Base-by-base conservation (phyloP, 2,329 filamentous ascomycete species). In the Fusarium dimerum region DNA sequence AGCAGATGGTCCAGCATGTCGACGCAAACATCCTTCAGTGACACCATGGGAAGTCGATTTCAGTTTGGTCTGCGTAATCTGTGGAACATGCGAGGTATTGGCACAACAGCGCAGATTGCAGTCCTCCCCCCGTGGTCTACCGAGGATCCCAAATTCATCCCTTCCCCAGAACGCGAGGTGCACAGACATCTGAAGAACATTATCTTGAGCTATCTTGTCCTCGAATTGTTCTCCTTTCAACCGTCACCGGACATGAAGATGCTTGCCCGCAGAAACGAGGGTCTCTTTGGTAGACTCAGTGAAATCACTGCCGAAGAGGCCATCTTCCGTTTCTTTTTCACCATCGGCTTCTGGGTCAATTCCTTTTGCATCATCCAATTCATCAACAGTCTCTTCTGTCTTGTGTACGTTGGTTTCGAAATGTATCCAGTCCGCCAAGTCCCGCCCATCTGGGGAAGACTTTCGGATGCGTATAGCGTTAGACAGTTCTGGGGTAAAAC, bases 331-430 rank as follows among this genome's bases (percentile, higher is more conserved):
- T 30, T 58, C 5, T 60, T 60, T 3, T 54, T 49, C 4, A 51
- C 50, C 0, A 13, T 51, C 34, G 51, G 58, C 9, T 61, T 61
- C 10, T 61, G 58, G 58, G 30, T 61, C 13, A 61, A 60, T n/a
- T 57, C 58, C 0, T 58, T 60, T 12, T 61, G 54, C 32, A 34
- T 60, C 18, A 61, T 61, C 2, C 51, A 61, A 15, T 15, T 61
- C 3, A 52, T 60, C 47, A 61, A 61, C 49, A 61, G 58, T 32
- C 11, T 5, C 8, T 15, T 60, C 16, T 45, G 34, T 1, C 43
- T 61, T 2, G 3, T 45, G 0, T 58, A 58, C n/a, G 39, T 61
- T 6, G 13, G 17, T 13, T 5, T 51, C 6, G 43, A 44, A 3
- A 5, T 59, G 2, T 48, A 61, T 32, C 48, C 55, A 5, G 55